Conservation (phyloP, 2,329 filamentous ascomycete genomes). For the Aspergillus texensis region DNA sequence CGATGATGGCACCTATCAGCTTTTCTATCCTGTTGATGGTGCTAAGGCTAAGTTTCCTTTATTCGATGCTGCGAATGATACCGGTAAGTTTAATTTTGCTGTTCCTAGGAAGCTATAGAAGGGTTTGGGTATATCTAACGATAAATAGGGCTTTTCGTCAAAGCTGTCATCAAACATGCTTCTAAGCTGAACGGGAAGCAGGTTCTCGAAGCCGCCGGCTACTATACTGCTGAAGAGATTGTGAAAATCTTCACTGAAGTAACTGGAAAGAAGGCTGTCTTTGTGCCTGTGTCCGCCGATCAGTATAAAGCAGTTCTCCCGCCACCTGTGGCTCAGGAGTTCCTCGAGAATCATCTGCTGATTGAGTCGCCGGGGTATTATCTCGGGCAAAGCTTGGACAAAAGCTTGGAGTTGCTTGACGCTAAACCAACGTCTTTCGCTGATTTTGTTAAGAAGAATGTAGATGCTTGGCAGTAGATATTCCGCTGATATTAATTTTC, state of each 20-base stretch:
- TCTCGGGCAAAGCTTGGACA: slow-evolving; percentile 40
- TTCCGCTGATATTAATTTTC: not conserved
- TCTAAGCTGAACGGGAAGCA: slow-evolving; percentile 48
- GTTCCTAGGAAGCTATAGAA: not conserved
- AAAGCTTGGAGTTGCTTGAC: not conserved
- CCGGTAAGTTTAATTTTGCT: slow-evolving; percentile 10
- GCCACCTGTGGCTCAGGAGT: slow-evolving; percentile 43
- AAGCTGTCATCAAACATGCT: slow-evolving; percentile 40
- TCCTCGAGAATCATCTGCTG: slow-evolving; percentile 58
- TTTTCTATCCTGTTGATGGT: slow-evolving; percentile 29
- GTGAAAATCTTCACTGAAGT: slow-evolving; percentile 42
- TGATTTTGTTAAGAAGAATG: slow-evolving; percentile 1
- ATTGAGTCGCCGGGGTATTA: slow-evolving; percentile 58
- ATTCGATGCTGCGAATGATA: slow-evolving; percentile 43
- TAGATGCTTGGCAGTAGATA: not conserved
- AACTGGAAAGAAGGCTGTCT: slow-evolving; percentile 42
- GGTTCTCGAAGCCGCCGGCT: slow-evolving; percentile 48
- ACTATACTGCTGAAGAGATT: slow-evolving; percentile 46
- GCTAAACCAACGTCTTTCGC: not conserved
- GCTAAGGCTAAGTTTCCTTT: slow-evolving; percentile 43
- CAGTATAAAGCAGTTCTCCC: slow-evolving; percentile 31
- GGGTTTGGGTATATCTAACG: not conserved
- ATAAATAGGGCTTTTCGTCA: slow-evolving; percentile 28
- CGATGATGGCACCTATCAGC: slow-evolving; percentile 28
- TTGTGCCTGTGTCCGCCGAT: slow-evolving; percentile 25